Base-by-base conservation (phyloP, 441 rosid species). In the Jatropha podagrica region DNA sequence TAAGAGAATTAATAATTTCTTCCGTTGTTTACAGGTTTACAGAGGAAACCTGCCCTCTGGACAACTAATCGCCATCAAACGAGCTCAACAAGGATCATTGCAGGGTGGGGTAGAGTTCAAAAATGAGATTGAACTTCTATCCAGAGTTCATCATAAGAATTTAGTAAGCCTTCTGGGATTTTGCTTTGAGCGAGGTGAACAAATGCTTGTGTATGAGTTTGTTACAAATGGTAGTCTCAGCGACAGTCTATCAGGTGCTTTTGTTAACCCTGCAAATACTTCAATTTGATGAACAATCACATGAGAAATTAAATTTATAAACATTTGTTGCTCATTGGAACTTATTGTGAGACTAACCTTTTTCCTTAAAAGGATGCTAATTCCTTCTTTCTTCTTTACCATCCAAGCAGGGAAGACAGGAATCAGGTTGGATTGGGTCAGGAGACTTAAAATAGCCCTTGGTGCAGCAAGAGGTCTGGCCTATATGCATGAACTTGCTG, bases 61-160 rank as follows among this genome's bases (percentile, higher is more conserved):
- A 14, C 80, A 86, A 72, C 76, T 90, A 17, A 62, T 91, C 61
- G 96, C 96, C 52, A 86, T 93, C 48, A 91, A 91, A 86, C 83
- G 96, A 82, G 92, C 98, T 73, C 89, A 88, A 80, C 89, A 87
- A 79, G 96, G 88, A 77, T 93, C 98, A 27, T 77, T 88, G 86
- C 99, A 95, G 81, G 97, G 98, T 52, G 98, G 88, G n/a, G 41
- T 80, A 5, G 98, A 93, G 83, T 93, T 95, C 84, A 95, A 95
- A 83, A 93, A 87, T 51, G 99, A 95, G 85, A 89, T 93, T 15
- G 98, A 95, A 76, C 95, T 93, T 79, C 90, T 93, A 17, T 95
- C 99, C 23, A 86, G 99, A 77, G 96, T 93, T 78, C 98, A 95
- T 81, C 99, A 93, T 69, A 95, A 87, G 81, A 93, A 93, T 80